Evolutionary conservation across 257 asterid species (phyloP).

Genomic region (Osmanthus fragrans): DNA sequence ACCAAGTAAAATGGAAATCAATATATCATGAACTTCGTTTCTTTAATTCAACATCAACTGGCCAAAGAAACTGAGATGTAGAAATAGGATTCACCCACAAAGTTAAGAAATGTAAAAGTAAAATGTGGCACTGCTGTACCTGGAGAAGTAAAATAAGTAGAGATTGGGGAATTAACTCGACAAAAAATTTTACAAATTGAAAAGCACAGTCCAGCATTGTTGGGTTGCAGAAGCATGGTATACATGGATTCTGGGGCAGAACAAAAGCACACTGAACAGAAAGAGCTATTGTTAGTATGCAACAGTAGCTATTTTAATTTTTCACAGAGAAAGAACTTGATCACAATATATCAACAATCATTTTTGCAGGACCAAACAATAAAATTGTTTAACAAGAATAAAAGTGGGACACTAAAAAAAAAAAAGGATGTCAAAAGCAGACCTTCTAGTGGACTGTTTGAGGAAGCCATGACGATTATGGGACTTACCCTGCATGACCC

Average conservation of each 20-base stretch:
- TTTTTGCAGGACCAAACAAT: neutral
- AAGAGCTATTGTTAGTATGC: neutral
- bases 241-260: neutral
- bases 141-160: neutral
- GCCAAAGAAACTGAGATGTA: neutral
- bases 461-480: neutral
- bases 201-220: neutral
- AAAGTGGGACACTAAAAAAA: neutral
- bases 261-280: constrained; percentile 37
- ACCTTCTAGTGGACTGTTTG: neutral
- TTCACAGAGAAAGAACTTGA: neutral
- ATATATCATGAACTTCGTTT: neutral
- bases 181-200: neutral
- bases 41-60: neutral
- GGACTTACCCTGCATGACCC: no score
- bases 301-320: neutral
- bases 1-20: neutral
- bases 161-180: neutral
- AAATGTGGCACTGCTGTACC: neutral
- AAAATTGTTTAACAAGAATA: neutral
- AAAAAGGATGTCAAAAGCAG: neutral
- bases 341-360: neutral
- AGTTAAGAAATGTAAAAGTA: neutral
- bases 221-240: constrained; percentile 18
- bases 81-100: neutral